A percentile compares a stretch with the other conserved stretches of the same genome.
Evolutionary conservation across 1,284 basidiomycete genomes (phyloP).

Genomic region (Trametes hirsuta): DNA sequence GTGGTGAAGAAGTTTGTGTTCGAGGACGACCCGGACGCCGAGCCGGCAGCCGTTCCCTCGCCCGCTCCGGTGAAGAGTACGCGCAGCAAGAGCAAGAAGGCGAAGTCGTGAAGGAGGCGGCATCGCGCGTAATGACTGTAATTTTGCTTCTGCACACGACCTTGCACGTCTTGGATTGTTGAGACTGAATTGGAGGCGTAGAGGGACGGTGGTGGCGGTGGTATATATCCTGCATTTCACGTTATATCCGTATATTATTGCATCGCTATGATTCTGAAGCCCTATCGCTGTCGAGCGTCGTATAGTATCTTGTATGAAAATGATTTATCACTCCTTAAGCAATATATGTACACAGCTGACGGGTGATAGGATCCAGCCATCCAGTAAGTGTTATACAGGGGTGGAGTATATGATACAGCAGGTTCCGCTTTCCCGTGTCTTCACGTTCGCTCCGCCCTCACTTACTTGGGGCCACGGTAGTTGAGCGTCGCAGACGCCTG

Average conservation of each 20-base stretch:
- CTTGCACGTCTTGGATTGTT: too few relatives aligned
- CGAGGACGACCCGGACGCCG: constrained; percentile 54
- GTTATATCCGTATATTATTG: constrained; percentile 25
- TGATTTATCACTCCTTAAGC: background rate
- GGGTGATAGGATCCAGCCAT: background rate
- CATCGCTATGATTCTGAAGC: constrained; percentile 16
- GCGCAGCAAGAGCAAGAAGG: constrained; percentile 47
- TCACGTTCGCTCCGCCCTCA: too few relatives aligned
- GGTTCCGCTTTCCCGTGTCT: constrained; percentile 2
- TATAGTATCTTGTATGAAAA: constrained; percentile 12
- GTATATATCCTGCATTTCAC: constrained; percentile 22
- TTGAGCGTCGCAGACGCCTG: constrained; percentile 74
- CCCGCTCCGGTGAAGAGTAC: constrained; percentile 50
- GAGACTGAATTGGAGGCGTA: background rate
- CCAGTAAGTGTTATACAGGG: constrained; percentile 9
- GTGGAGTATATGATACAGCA: constrained; percentile 15
- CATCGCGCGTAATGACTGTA: too few relatives aligned
- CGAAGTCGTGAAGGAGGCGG: constrained; percentile 27
- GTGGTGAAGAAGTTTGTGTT: constrained; percentile 83
- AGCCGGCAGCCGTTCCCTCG: constrained; percentile 39
- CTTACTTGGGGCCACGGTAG: constrained; percentile 49
- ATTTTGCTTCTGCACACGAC: background rate
- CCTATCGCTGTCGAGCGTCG: constrained; percentile 10
- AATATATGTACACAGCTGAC: background rate
- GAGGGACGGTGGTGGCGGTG: constrained; percentile 1